A percentile compares a stretch with the other conserved stretches of the same genome.
phyloP scores from a whole-genome alignment of 2,329 filamentous ascomycete species.

The Trichoderma hamatum region DNA sequence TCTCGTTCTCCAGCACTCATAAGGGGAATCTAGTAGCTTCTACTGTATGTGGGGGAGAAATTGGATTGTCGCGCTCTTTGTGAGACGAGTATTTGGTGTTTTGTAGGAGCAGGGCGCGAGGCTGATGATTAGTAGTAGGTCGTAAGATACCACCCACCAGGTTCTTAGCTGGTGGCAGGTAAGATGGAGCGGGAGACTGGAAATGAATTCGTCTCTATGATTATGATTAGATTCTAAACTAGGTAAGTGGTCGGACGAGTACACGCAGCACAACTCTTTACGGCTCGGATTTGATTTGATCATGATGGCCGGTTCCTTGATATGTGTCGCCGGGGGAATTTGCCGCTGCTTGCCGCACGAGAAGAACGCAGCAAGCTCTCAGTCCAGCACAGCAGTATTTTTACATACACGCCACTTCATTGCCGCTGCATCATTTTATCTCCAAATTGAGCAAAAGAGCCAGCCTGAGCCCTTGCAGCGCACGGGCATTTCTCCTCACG shows the following conservation, averaged over 20 bases:
- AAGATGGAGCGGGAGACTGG: not conserved
- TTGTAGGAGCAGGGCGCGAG: not conserved
- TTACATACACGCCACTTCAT: not conserved
- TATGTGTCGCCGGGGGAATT: not conserved
- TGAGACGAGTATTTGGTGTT: not conserved
- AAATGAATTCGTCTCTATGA: not conserved
- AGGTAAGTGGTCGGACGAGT: not conserved
- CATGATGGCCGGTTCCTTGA: not conserved
- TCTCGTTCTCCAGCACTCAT: not conserved
- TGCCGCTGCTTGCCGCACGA: slow-evolving; percentile 7
- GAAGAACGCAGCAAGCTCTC: not conserved
- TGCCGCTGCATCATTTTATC: slow-evolving; percentile 4
- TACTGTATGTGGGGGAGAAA: not conserved
- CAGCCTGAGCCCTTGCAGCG: not conserved
- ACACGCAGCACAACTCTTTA: not conserved
- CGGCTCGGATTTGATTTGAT: not conserved
- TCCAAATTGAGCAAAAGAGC: not conserved
- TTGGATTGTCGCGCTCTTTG: not conserved
- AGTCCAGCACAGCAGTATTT: not conserved
- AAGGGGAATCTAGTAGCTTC: not conserved
- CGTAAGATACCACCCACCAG: not conserved
- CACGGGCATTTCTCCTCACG: not conserved
- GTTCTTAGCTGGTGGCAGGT: not conserved
- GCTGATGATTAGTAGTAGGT: not conserved
- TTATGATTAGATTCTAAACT: not conserved